Evolutionary conservation across 768 basidiomycete genomes (phyloP).

Genomic region (Boletus subparvulus): DNA sequence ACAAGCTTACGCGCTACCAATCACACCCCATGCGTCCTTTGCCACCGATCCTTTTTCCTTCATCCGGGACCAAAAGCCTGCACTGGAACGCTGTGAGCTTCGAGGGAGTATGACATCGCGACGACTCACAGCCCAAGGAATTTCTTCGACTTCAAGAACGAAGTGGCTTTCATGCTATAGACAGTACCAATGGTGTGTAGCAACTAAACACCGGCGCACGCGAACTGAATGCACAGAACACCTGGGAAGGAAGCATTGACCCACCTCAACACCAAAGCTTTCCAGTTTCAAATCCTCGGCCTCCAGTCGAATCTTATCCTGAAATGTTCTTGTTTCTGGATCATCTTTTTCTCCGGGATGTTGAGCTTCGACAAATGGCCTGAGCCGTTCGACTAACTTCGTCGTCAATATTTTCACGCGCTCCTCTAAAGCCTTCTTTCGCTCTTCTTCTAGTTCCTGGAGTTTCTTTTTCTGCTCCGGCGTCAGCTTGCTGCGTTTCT

Average conservation of each 20-base stretch:
- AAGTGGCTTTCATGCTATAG: conserved; percentile 91
- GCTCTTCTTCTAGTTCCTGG: conserved; percentile 76
- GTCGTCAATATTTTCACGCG: conserved; percentile 71
- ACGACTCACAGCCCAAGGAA: conserved; percentile 81
- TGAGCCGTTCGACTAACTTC: conserved; percentile 81
- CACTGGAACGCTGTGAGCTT: conserved; percentile 40
- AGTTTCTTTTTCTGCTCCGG: conserved; percentile 86
- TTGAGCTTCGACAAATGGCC: conserved; percentile 91
- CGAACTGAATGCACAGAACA: conserved; percentile 1
- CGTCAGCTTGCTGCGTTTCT: conserved; percentile 53
- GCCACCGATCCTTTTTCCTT: conserved; percentile 93
- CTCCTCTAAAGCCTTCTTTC: conserved; percentile 74
- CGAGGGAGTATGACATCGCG: conserved; percentile 1
- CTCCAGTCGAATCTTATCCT: conserved; percentile 73
- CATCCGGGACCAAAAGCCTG: conserved; percentile 88
- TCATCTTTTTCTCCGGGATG: conserved; percentile 79
- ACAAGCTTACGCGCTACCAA: conserved; percentile 82
- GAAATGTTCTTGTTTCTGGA: conserved; percentile 77
- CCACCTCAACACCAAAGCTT: conserved; percentile 94
- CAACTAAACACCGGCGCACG: conserved; percentile 43
- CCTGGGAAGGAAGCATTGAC: conserved; percentile 18
- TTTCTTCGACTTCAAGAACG: conserved; percentile 87
- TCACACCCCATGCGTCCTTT: conserved; percentile 96
- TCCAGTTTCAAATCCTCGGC: conserved; percentile 95
- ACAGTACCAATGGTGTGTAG: conserved; percentile 88